A percentile compares a stretch with the other conserved stretches of the same genome.
Conservation (phyloP, 108 stramenopile species). For the Pseudonitzschia multiseries region DNA sequence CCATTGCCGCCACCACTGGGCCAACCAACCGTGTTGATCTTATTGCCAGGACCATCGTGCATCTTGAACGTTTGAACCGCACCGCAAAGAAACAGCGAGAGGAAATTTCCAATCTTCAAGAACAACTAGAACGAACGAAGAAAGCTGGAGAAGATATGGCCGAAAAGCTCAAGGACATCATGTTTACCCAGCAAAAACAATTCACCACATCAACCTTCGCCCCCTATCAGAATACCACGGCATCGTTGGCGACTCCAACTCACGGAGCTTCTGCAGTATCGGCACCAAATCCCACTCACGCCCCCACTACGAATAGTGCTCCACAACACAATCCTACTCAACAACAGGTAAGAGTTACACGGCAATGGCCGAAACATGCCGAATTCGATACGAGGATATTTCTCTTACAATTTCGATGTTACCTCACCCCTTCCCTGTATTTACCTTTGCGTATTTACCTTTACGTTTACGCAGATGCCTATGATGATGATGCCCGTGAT, state of each 20-base stretch:
- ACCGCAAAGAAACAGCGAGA: constrained; percentile 40
- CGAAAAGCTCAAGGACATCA: constrained; percentile 43
- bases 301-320: neutral
- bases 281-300: neutral
- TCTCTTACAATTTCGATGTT: neutral
- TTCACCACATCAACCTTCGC: neutral
- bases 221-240: neutral
- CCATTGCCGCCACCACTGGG: constrained; percentile 3
- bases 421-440: neutral
- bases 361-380: neutral
- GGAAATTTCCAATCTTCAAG: constrained; percentile 56
- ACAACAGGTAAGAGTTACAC: constrained; percentile 13
- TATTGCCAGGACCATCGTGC: constrained; percentile 69
- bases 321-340: neutral
- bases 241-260: neutral
- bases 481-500: constrained; percentile 91
- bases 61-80: constrained; percentile 47
- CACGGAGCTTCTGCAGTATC: neutral
- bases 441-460: too few relatives aligned
- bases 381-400: too few relatives aligned
- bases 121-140: constrained; percentile 54
- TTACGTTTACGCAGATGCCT: constrained; percentile 19
- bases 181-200: constrained; percentile 27
- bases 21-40: constrained; percentile 76
- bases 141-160: constrained; percentile 54